Conservation (phyloP, 257 asterid genomes). For the Solanum etuberosum region DNA sequence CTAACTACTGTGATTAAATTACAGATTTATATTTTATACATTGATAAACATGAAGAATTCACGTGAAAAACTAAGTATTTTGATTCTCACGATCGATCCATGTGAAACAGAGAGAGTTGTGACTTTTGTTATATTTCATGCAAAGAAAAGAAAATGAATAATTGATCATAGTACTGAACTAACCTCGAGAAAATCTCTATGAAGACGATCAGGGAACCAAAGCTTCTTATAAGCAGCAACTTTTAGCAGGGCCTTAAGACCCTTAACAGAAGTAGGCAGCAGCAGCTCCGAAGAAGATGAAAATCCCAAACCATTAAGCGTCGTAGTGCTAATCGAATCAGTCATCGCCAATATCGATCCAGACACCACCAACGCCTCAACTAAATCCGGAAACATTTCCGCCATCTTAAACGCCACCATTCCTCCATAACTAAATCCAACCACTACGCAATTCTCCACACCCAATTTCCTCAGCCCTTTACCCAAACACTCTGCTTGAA, state of each 20-base stretch:
- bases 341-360: conserved; percentile 83
- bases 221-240: conserved; percentile 70
- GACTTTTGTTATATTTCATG: neutral
- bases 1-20: neutral
- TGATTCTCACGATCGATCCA: neutral
- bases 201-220: conserved; percentile 87
- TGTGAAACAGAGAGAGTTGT: neutral
- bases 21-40: neutral
- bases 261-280: conserved; percentile 62
- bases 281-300: conserved; percentile 65
- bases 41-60: neutral
- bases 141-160: neutral
- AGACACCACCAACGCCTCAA: conserved; percentile 51
- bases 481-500: conserved; percentile 67
- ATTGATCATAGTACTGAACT: neutral
- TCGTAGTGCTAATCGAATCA: conserved; percentile 41
- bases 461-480: conserved; percentile 58
- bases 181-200: conserved; percentile 76
- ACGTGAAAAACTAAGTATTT: neutral
- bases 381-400: conserved; percentile 54
- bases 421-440: conserved; percentile 93
- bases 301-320: conserved; percentile 55
- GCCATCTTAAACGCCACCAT: conserved; percentile 97
- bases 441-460: conserved; percentile 52
- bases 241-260: conserved; percentile 60